Percentiles rank a stretch among this genome's conserved stretches.
Conservation (phyloP, 495 filamentous ascomycete species). For the Symbiotaphrina buchneri region DNA sequence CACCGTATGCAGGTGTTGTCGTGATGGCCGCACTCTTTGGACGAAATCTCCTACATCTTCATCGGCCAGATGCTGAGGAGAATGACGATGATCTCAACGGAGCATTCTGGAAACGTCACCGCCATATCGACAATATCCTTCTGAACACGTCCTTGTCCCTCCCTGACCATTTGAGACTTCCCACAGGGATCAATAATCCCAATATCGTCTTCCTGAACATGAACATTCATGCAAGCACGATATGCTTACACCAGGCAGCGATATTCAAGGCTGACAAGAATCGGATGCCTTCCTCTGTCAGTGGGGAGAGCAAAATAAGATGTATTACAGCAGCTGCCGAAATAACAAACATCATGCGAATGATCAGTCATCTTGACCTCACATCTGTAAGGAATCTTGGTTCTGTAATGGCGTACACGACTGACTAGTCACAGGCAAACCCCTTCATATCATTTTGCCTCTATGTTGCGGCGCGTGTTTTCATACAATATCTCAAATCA, state of each 20-base stretch:
- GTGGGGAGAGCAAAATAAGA: constrained; percentile 71
- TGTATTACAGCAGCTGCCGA: constrained; percentile 88
- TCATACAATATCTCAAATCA: constrained; percentile 85
- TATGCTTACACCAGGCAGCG: constrained; percentile 92
- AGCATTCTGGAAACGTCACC: constrained; percentile 88
- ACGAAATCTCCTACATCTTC: constrained; percentile 81
- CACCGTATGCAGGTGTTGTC: constrained; percentile 60
- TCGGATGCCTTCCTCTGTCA: constrained; percentile 49
- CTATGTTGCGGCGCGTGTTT: constrained; percentile 84
- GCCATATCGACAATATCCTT: constrained; percentile 73
- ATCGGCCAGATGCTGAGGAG: constrained; percentile 68
- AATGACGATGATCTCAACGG: constrained; percentile 77
- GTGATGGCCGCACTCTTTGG: constrained; percentile 80
- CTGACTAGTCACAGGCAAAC: constrained; percentile 77
- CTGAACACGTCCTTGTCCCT: constrained; percentile 68
- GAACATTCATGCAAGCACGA: constrained; percentile 89
- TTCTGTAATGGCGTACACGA: background rate
- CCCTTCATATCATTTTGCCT: constrained; percentile 91
- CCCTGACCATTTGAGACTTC: constrained; percentile 64
- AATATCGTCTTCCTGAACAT: constrained; percentile 94
- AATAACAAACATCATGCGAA: constrained; percentile 90
- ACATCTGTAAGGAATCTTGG: constrained; percentile 44
- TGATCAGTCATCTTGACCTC: constrained; percentile 79
- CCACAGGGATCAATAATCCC: constrained; percentile 47
- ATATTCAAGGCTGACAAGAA: constrained; percentile 95